Percentiles rank a stretch among this genome's conserved stretches.
phyloP scores from a whole-genome alignment of 805 yeast genomes.

The Pichia cabralensis region DNA sequence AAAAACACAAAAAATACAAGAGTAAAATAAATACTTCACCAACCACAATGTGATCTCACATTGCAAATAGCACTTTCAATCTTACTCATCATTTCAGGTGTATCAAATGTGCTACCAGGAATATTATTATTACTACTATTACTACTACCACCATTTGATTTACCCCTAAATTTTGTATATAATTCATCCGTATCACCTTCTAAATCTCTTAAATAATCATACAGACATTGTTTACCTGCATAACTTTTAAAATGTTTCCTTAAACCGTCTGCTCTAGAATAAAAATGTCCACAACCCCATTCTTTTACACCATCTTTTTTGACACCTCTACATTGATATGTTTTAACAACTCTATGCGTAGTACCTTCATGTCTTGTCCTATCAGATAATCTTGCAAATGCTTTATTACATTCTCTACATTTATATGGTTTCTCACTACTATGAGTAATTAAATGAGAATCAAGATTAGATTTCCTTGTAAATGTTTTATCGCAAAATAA shows the following conservation, averaged over 20 bases:
- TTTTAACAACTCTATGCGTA: conserved; percentile 4
- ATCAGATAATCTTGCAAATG: conserved; percentile 8
- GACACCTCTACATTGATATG: conserved; percentile 7
- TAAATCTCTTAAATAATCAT: conserved; percentile 2
- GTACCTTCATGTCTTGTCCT: conserved; percentile 6
- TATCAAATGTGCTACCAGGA: too few relatives aligned
- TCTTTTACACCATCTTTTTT: conserved; percentile 2
- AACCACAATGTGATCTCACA: conserved; percentile 7
- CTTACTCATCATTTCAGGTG: too few relatives aligned
- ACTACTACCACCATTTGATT: too few relatives aligned
- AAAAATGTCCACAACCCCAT: conserved; percentile 10
- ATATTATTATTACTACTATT: too few relatives aligned
- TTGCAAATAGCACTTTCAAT: conserved; percentile 6
- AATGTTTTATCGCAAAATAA: conserved; percentile 3
- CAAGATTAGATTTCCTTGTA: conserved; percentile 7
- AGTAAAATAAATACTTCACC: too few relatives aligned
- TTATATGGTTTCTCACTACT: conserved; percentile 2
- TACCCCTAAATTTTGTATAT: too few relatives aligned
- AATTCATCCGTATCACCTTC: conserved; percentile 3
- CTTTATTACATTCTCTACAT: conserved; percentile 5
- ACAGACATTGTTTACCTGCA: conserved; percentile 7
- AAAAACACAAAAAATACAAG: too few relatives aligned
- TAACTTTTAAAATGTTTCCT: conserved; percentile 7
- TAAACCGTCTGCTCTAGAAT: conserved; percentile 8
- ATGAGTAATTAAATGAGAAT: conserved; percentile 9